These are phyloP conservation scores for Malus sieversii DNA, from an alignment of 306 rosid genomes.

Conservation along the genomic window DNA sequence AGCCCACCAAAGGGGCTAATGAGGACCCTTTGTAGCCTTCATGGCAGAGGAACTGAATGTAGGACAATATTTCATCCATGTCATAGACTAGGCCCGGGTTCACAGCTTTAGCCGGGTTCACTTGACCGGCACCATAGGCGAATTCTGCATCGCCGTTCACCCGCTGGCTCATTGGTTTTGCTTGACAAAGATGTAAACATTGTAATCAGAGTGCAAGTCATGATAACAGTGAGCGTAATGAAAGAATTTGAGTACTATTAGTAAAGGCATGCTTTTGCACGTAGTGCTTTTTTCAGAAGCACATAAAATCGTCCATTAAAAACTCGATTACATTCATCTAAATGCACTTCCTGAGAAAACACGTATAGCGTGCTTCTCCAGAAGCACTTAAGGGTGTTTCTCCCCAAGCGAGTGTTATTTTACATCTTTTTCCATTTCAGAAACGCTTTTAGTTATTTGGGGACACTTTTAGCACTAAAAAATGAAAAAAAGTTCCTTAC, in stretches of 20 bases:
- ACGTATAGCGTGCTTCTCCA: no score
- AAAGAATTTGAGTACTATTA: neutral
- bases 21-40: slow-evolving; percentile 60
- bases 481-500: slow-evolving; percentile 17
- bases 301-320: neutral
- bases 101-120: slow-evolving; percentile 53
- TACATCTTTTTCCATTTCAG: neutral
- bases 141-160: slow-evolving; percentile 57
- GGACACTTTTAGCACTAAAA: neutral
- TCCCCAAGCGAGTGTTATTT: no score
- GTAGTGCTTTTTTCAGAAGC: neutral
- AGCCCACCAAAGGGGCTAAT: slow-evolving; percentile 38
- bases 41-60: slow-evolving; percentile 65
- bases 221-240: neutral
- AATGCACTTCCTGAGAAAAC: neutral
- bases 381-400: no score
- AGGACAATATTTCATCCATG: slow-evolving; percentile 41
- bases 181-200: slow-evolving; percentile 28
- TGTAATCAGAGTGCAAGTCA: neutral
- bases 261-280: neutral
- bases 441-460: neutral
- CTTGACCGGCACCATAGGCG: slow-evolving; percentile 75
- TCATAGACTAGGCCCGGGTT: slow-evolving; percentile 78
- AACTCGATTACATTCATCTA: neutral
- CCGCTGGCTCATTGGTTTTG: slow-evolving; percentile 61